phyloP scores from a whole-genome alignment of 2,329 filamentous ascomycete genomes.

The Truncatella angustata region DNA sequence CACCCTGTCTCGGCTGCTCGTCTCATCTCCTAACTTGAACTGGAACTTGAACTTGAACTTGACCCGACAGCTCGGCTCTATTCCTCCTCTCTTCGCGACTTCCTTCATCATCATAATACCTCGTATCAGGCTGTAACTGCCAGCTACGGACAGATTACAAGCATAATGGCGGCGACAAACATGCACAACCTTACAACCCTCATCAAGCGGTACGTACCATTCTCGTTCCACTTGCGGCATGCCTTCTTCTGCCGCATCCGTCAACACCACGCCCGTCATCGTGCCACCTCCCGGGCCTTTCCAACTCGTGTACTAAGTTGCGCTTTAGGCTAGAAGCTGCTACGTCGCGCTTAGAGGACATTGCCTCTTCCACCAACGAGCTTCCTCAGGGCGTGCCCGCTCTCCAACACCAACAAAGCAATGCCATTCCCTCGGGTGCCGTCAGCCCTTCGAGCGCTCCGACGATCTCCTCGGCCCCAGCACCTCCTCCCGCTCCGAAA shows the following conservation, averaged over 20 bases:
- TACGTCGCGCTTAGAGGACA: slow-evolving; percentile 93
- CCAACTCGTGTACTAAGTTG: slow-evolving; percentile 41
- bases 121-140: slow-evolving; percentile 12
- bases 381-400: slow-evolving; percentile 50
- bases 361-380: slow-evolving; percentile 74
- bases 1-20: neutral
- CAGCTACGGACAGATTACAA: slow-evolving; percentile 4
- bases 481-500: slow-evolving; percentile 33
- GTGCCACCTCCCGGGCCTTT: slow-evolving; percentile 14
- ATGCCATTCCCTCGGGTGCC: slow-evolving; percentile 33
- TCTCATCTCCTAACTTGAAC: slow-evolving; percentile 3
- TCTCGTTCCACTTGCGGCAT: neutral
- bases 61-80: too few species aligned
- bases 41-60: too few species aligned
- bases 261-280: slow-evolving; percentile 14
- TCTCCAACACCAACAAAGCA: slow-evolving; percentile 39
- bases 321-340: slow-evolving; percentile 86
- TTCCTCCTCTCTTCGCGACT: neutral
- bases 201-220: slow-evolving; percentile 81
- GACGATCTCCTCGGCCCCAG: slow-evolving; percentile 20
- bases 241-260: neutral
- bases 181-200: slow-evolving; percentile 97
- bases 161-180: slow-evolving; percentile 73
- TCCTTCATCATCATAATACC: neutral
- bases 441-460: slow-evolving; percentile 42